Base-by-base conservation (phyloP, 2,329 filamentous ascomycete species). In the Coniochaeta sp. region DNA sequence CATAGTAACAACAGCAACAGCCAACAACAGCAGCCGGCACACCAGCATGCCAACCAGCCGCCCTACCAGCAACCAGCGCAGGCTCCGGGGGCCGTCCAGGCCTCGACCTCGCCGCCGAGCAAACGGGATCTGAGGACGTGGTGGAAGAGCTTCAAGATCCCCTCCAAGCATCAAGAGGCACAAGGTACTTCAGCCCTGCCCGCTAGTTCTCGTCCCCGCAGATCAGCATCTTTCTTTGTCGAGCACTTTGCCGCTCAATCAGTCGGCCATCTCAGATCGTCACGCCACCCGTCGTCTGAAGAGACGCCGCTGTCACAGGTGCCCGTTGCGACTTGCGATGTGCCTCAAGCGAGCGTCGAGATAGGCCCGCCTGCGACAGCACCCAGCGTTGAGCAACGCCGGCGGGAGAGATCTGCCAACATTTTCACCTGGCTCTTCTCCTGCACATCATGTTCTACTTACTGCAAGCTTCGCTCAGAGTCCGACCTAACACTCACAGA, bases 61-160 rank as follows among this genome's bases (percentile, higher is more conserved):
- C n/a, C 28, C 54, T 31, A 30, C 28, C 42, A 40, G 40, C 49
- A 20, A 26, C 38, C 53, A 38, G 35, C 66, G 61, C 57, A 67
- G 71, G 52, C 68, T 65, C 69, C 8, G 38, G 26, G 14, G 22
- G 38, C 38, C n/a, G 38, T 42, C 38, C 38, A 71, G 69, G 63
- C 77, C 66, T 65, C 78, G n/a, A n/a, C n/a, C 66, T 90, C 89
- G 38, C 89, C 88, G 51, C 89, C 89, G 27, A 89, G 84, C 58
- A 95, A 87, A 73, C 84, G 89, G 67, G 91, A 96, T 67, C 76
- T 97, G 60, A 87, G 91, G 61, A 95, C 89, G 54, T 99, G 94
- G 94, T 97, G 94, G 94, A 96, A 91, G 71, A 85, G 86, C 62
- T 97, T 99, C 73, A 94, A 94, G 72, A 81, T 87, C 51, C 75